A percentile compares a stretch with the other conserved stretches of the same genome.
phyloP scores from a whole-genome alignment of 495 filamentous ascomycete genomes.

The Penicillium lividum region DNA sequence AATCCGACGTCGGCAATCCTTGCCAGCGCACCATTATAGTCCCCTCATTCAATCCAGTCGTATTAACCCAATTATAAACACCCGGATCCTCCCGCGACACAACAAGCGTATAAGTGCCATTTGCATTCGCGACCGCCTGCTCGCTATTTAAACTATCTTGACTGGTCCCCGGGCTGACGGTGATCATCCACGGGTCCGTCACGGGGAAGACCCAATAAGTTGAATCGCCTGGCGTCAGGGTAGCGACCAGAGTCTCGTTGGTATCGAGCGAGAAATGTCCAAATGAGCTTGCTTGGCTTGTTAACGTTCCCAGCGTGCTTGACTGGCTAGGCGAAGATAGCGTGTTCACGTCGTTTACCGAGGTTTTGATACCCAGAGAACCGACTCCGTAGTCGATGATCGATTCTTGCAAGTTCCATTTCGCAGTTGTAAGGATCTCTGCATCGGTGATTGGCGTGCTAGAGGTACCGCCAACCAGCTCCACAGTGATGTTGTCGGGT shows the following conservation, averaged over 20 bases:
- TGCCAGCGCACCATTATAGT: slow-evolving; percentile 23
- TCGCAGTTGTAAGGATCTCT: too few relatives aligned
- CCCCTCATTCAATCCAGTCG: slow-evolving; percentile 15
- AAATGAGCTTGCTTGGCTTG: slow-evolving; percentile 20
- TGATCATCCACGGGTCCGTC: slow-evolving; percentile 18
- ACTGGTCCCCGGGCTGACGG: slow-evolving; percentile 1
- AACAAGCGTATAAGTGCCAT: slow-evolving; percentile 18
- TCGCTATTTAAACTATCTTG: too few relatives aligned
- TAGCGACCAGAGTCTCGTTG: slow-evolving; percentile 17
- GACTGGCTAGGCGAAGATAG: slow-evolving; percentile 15
- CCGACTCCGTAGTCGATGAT: too few relatives aligned
- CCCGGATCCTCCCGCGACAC: slow-evolving; percentile 15
- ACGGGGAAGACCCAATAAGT: slow-evolving; percentile 19
- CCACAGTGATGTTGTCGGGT: slow-evolving; percentile 14
- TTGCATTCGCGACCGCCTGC: slow-evolving; percentile 3
- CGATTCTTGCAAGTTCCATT: too few relatives aligned
- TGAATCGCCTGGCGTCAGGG: slow-evolving; percentile 14
- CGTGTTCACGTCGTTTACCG: slow-evolving; percentile 13
- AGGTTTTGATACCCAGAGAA: too few relatives aligned
- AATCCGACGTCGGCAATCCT: slow-evolving; percentile 1
- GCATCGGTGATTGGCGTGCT: too few relatives aligned
- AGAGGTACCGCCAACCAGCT: too few relatives aligned
- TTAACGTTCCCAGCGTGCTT: slow-evolving; percentile 18
- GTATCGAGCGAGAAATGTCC: slow-evolving; percentile 15
- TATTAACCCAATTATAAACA: slow-evolving; percentile 18